Evolutionary conservation across 805 yeast species (phyloP).

Genomic region (Ogataea degrootiae): DNA sequence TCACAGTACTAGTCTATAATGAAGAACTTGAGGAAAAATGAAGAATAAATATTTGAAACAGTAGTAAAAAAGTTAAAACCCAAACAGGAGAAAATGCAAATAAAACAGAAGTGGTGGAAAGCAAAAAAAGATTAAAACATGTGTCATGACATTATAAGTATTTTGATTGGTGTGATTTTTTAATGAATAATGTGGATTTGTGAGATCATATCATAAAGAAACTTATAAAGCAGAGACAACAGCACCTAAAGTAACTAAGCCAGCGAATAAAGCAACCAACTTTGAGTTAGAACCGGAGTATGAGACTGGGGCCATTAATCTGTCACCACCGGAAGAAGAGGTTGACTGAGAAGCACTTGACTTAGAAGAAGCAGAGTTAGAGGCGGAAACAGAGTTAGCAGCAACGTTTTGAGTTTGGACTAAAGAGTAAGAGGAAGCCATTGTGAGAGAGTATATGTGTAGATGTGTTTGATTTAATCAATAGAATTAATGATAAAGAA

Average conservation of each 20-base stretch:
- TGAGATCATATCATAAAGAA: no score
- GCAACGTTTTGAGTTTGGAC: slow-evolving; percentile 18
- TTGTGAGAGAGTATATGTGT: slow-evolving; percentile 1
- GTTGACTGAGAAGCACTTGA: slow-evolving; percentile 16
- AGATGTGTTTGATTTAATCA: neutral
- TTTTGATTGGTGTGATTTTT: no score
- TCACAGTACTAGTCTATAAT: no score
- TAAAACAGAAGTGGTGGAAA: no score
- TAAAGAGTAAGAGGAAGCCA: slow-evolving; percentile 18
- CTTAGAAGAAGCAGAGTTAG: slow-evolving; percentile 7
- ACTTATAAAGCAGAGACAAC: slow-evolving; percentile 24
- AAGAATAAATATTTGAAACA: no score
- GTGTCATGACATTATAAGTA: no score
- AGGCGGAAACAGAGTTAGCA: slow-evolving; percentile 3
- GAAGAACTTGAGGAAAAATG: no score
- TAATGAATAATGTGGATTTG: no score
- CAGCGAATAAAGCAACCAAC: slow-evolving; percentile 25
- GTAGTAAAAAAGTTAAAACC: no score
- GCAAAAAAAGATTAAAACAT: no score
- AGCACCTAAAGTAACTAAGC: slow-evolving; percentile 26
- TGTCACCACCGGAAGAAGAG: slow-evolving; percentile 22
- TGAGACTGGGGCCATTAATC: slow-evolving; percentile 16
- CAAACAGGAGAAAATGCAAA: no score
- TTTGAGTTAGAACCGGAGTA: slow-evolving; percentile 29
- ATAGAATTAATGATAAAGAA: neutral